A percentile compares a stretch with the other conserved stretches of the same genome.
Conservation (phyloP, 164 flowering plant species). For the Paratinospora sagittata region DNA sequence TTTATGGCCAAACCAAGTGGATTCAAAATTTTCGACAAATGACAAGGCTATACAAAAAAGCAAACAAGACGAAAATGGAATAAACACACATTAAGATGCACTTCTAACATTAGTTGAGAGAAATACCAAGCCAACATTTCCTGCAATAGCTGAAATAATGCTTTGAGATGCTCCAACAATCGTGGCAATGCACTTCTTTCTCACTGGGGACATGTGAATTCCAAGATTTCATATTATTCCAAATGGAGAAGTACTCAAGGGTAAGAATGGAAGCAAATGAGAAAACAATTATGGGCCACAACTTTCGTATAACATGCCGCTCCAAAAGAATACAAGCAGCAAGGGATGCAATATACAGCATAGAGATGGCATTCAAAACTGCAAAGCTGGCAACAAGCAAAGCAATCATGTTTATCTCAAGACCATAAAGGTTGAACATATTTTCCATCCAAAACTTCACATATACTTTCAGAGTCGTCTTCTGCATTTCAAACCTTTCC, state of each 20-base stretch:
- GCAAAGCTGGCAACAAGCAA: conserved; percentile 90
- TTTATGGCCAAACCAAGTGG: background rate
- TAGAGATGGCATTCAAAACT: conserved; percentile 71
- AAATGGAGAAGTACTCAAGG: conserved; percentile 65
- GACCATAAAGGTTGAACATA: conserved; percentile 84
- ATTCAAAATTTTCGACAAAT: background rate
- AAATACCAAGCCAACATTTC: conserved; percentile 88
- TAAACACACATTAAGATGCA: conserved; percentile 5
- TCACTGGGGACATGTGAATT: conserved; percentile 24
- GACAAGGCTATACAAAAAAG: background rate
- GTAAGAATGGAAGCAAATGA: conserved; percentile 66
- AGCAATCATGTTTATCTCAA: conserved; percentile 91
- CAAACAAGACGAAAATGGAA: background rate
- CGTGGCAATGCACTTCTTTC: conserved; percentile 53
- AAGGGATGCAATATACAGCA: conserved; percentile 72
- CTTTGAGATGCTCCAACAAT: conserved; percentile 63
- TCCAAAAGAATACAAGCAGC: conserved; percentile 72
- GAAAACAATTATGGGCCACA: conserved; percentile 77
- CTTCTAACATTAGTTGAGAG: conserved; percentile 13
- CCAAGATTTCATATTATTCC: conserved; percentile 43
- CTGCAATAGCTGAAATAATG: conserved; percentile 46
- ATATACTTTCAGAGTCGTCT: conserved; percentile 54
- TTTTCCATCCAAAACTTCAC: conserved; percentile 91
- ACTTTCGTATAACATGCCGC: conserved; percentile 53
- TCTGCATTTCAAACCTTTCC: conserved; percentile 86